Conservation (phyloP, 345 rosid genomes). For the Trapa incisa region DNA sequence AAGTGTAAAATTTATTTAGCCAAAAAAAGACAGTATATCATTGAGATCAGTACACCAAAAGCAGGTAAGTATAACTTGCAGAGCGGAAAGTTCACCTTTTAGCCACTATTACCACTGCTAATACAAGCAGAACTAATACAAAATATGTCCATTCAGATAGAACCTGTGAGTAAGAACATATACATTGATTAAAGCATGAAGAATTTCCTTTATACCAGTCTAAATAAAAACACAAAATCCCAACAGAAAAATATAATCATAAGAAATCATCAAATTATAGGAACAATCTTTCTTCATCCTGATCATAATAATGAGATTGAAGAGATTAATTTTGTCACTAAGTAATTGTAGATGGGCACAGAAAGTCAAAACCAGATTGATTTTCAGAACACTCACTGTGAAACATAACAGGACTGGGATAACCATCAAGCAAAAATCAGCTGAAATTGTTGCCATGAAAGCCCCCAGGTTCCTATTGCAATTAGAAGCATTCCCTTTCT, state of each 20-base stretch:
- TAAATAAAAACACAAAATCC: slow-evolving; percentile 13
- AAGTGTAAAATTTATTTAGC: too few relatives aligned
- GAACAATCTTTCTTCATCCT: neutral
- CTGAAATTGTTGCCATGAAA: slow-evolving; percentile 24
- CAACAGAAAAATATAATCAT: slow-evolving; percentile 51
- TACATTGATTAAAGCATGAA: neutral
- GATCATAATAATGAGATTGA: too few relatives aligned
- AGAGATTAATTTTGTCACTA: neutral
- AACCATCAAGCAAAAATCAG: slow-evolving; percentile 55
- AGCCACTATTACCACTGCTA: slow-evolving; percentile 28
- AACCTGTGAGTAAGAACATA: slow-evolving; percentile 29
- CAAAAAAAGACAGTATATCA: neutral
- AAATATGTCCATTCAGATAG: slow-evolving; percentile 54
- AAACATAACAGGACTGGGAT: slow-evolving; percentile 49
- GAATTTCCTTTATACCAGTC: neutral
- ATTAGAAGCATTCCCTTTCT: slow-evolving; percentile 32
- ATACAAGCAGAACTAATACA: slow-evolving; percentile 20
- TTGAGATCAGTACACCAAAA: neutral
- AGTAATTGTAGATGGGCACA: slow-evolving; percentile 12
- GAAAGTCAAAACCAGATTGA: slow-evolving; percentile 51
- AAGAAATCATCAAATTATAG: slow-evolving; percentile 21
- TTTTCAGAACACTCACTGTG: slow-evolving; percentile 62
- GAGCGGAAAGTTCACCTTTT: slow-evolving; percentile 49
- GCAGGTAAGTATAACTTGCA: neutral
- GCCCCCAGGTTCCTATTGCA: slow-evolving; percentile 28